Conservation (phyloP, 345 rosid genomes). For the Clarkia xantiana region DNA sequence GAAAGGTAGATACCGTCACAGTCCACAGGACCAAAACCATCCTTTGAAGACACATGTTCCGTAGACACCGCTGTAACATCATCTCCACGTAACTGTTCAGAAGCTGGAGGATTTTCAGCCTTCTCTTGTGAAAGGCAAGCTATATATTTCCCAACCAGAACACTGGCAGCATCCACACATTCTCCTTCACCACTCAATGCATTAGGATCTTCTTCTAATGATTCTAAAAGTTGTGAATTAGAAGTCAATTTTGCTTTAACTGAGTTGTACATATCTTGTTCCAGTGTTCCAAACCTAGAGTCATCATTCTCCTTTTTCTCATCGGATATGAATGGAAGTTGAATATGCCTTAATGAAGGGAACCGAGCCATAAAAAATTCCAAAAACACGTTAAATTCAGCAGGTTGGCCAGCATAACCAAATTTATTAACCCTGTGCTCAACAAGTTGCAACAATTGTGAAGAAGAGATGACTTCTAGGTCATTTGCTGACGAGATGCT, state of each 20-base stretch:
- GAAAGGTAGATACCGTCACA: slow-evolving; percentile 84
- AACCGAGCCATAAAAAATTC: too few species aligned
- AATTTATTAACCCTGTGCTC: too few species aligned
- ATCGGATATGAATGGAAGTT: slow-evolving; percentile 22
- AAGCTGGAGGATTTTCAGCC: slow-evolving; percentile 23
- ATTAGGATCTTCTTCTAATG: slow-evolving; percentile 17
- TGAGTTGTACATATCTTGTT: slow-evolving; percentile 40
- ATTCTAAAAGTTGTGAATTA: slow-evolving; percentile 12
- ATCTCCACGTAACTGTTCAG: slow-evolving; percentile 23
- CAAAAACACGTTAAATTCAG: too few species aligned
- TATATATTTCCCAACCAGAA: slow-evolving; percentile 31
- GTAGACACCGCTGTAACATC: slow-evolving; percentile 14
- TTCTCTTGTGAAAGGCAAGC: slow-evolving; percentile 36
- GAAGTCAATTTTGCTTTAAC: slow-evolving; percentile 32
- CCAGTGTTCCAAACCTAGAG: slow-evolving; percentile 37
- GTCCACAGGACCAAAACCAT: slow-evolving; percentile 60
- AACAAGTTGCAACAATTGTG: too few species aligned
- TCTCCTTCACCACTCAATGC: slow-evolving; percentile 11
- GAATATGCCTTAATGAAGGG: slow-evolving; percentile 28
- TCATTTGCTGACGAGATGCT: slow-evolving; percentile 17
- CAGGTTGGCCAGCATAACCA: too few species aligned
- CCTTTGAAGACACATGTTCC: slow-evolving; percentile 22
- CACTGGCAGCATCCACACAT: slow-evolving; percentile 21
- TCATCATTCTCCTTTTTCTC: slow-evolving; percentile 25
- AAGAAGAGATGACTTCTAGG: too few species aligned